phyloP scores from a whole-genome alignment of 345 rosid genomes.

The Excoecaria agallocha region DNA sequence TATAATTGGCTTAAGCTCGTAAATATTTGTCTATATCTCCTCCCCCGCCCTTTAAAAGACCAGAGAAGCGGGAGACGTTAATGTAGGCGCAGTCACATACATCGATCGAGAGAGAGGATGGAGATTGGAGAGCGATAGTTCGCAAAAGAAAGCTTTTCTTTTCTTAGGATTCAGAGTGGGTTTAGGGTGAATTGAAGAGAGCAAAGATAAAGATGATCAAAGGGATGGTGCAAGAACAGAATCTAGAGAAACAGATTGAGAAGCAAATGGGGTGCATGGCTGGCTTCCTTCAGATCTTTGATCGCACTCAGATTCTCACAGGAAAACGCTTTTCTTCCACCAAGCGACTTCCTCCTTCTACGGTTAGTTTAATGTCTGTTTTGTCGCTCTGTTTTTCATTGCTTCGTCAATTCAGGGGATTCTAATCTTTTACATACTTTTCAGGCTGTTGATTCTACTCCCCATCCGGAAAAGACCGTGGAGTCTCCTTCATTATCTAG shows the following conservation, averaged over 20 bases:
- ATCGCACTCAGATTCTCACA: constrained; percentile 66
- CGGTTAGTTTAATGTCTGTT: constrained; percentile 19
- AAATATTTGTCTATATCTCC: constrained; percentile 7
- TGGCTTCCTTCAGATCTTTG: constrained; percentile 93
- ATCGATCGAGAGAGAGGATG: constrained; percentile 6
- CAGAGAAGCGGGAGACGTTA: constrained; percentile 76
- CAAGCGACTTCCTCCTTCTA: constrained; percentile 56
- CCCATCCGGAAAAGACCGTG: constrained; percentile 28
- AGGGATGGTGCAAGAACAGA: constrained; percentile 48
- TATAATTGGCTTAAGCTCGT: too few species aligned
- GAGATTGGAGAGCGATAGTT: constrained; percentile 24
- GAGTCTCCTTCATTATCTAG: constrained; percentile 34
- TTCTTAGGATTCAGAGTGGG: constrained; percentile 5
- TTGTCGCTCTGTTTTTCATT: neutral
- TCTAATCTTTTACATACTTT: neutral
- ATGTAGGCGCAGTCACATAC: constrained; percentile 27
- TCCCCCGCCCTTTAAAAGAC: constrained; percentile 42
- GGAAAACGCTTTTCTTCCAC: constrained; percentile 58
- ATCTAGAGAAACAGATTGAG: constrained; percentile 59
- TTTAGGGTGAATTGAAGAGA: neutral
- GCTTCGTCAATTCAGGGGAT: neutral
- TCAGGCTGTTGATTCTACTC: constrained; percentile 37
- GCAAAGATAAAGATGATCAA: constrained; percentile 27
- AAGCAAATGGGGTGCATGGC: constrained; percentile 95
- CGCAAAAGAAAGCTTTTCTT: neutral